phyloP scores from a whole-genome alignment of 164 flowering plant species.

The Berberis vulgaris region DNA sequence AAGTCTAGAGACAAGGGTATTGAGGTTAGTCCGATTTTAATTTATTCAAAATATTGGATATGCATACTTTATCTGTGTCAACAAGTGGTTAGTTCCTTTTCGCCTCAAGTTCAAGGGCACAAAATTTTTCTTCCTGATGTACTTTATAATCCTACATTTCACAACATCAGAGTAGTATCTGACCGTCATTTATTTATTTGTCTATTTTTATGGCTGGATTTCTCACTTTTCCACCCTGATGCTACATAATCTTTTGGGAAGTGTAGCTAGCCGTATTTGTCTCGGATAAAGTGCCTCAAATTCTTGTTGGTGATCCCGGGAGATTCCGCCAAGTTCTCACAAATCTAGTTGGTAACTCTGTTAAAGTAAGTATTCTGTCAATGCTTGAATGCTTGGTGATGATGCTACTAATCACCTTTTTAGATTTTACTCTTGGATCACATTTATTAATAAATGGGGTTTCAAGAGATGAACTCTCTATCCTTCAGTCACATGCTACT shows the following conservation, averaged over 20 bases:
- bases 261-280: conserved; percentile 80
- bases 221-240: conserved; percentile 7
- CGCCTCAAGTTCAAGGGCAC: background rate
- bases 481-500: no score
- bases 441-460: no score
- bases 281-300: conserved; percentile 80
- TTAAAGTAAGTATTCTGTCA: conserved; percentile 52
- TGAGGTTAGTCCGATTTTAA: conserved; percentile 45
- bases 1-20: conserved; percentile 70
- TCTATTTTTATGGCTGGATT: conserved; percentile 8
- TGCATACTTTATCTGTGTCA: background rate
- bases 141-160: background rate
- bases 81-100: background rate
- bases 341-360: conserved; percentile 90
- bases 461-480: no score
- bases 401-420: no score
- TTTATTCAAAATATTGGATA: background rate
- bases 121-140: no score
- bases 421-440: no score
- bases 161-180: conserved; percentile 1
- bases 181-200: conserved; percentile 4
- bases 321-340: conserved; percentile 87
- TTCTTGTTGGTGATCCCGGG: conserved; percentile 88
- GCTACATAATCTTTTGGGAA: conserved; percentile 15
- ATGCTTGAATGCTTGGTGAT: background rate